Evolutionary conservation across 352 stramenopile genomes (phyloP), one percentile per base, ranked within the genome.

Genomic region (Phytophthora pluvialis): DNA sequence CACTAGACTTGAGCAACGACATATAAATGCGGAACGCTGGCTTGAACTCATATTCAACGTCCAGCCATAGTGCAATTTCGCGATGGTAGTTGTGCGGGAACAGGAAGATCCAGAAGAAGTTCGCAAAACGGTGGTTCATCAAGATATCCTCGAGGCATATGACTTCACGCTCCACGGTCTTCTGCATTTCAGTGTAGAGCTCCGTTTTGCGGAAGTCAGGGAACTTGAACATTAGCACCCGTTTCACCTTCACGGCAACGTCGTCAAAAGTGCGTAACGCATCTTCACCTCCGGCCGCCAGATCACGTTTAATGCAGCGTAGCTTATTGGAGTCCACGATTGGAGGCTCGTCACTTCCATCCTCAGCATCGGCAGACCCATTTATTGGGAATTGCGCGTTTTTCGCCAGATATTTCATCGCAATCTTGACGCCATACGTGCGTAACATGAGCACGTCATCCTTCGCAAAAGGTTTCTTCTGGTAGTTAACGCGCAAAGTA

Each of bases 51-150:
- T 95, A 95, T 53, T 95, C 86, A 18, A 95, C 82, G 48, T 95
- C 88, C 25, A 95, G 63, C 86, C 85, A 95, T 15, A 95, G 64
- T 35, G 82, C 86, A 38, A 95, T 90, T 64, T 95, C 88, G 13
- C 85, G 83, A 56, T 95, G 88, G 44, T 95, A 95, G 28, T 95
- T 91, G 72, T 95, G 88, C 4, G 85, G 88, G 52, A 95, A 95
- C 15, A 92, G 61, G 59, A 95, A 95, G n/a, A 93, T 85, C 86
- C 83, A 93, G 44, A 95, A 95, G 62, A 93, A 95, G 49, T 94
- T 93, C 36, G 84, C 86, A 50, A 95, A 91, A 4, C 86, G 82
- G 45, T 93, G 88, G 55, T 95, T 95, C 82, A 95, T 92, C 62
- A 95, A 54, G 8, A 95, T 93, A 31, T 93, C 86, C 48, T 95